These are phyloP conservation scores for Haematococcus sp. DNA, from an alignment of 139 green algal species.

Conservation along the genomic window DNA sequence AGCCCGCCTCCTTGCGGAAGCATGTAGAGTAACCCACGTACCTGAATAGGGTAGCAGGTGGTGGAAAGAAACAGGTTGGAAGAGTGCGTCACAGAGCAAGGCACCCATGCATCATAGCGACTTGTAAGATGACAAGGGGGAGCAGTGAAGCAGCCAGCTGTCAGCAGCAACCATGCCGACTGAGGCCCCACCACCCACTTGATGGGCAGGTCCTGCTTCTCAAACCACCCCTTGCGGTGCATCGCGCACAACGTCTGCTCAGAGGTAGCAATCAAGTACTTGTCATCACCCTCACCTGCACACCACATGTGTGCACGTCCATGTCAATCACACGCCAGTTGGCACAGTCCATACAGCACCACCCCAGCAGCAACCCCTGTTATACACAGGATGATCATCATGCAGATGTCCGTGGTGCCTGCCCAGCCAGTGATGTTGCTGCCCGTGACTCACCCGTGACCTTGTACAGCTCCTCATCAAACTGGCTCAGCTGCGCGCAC, in stretches of 20 bases:
- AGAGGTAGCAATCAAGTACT: conserved; percentile 98
- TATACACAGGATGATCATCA: too few species aligned
- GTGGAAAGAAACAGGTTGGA: too few species aligned
- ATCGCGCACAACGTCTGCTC: conserved; percentile 97
- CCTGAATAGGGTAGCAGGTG: too few species aligned
- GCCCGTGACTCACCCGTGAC: conserved; percentile 45
- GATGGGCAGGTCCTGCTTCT: conserved; percentile 73
- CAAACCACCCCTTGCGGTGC: conserved; percentile 92
- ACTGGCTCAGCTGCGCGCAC: conserved; percentile 97
- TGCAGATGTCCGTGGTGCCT: too few species aligned
- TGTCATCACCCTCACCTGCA: conserved; percentile 95
- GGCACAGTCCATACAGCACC: too few species aligned
- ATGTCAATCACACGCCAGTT: background rate
- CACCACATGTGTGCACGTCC: background rate
- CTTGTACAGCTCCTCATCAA: conserved; percentile 99
- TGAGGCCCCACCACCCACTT: too few species aligned
- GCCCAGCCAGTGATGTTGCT: too few species aligned
- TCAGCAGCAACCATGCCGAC: too few species aligned
- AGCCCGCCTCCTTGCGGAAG: conserved; percentile 98
- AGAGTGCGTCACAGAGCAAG: conserved; percentile 23
- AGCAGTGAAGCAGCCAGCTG: too few species aligned
- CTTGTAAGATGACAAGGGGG: too few species aligned
- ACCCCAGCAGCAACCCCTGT: too few species aligned
- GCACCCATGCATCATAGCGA: too few species aligned
- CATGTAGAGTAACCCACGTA: conserved; percentile 98